A percentile compares a stretch with the other conserved stretches of the same genome.
Conservation (phyloP, 1,284 basidiomycete genomes). For the Salmacisia buchloeana region DNA sequence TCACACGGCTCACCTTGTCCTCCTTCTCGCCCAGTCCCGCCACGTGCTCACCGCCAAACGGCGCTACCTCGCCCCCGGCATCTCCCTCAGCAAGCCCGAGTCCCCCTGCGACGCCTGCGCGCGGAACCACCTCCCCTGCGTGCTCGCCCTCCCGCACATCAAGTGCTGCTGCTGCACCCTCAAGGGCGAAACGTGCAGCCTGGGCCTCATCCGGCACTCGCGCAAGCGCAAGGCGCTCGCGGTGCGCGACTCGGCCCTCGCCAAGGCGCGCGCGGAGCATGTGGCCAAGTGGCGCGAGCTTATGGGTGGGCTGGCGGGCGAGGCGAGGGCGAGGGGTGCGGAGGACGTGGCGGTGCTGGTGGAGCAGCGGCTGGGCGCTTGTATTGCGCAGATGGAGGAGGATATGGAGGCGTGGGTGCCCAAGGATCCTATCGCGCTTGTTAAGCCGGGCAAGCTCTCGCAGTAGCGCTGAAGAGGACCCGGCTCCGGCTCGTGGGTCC, state of each 20-base stretch:
- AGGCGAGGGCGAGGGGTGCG: neutral
- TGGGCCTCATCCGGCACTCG: neutral
- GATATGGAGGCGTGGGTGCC: constrained; percentile 3
- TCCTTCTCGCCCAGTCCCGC: too few relatives aligned
- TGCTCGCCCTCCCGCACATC: neutral
- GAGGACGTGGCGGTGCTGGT: neutral
- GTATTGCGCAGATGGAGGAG: constrained; percentile 1
- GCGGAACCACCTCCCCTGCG: neutral
- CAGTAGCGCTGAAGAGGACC: too few relatives aligned
- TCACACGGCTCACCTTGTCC: too few relatives aligned
- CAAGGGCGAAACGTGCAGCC: constrained; percentile 7
- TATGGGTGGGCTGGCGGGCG: neutral
- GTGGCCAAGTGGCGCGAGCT: neutral
- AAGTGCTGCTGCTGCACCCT: constrained; percentile 3
- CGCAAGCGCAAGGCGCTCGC: constrained; percentile 1
- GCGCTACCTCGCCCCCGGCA: neutral
- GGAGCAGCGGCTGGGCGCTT: neutral
- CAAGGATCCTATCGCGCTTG: neutral
- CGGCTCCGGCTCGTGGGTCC: too few relatives aligned
- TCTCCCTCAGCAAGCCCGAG: neutral
- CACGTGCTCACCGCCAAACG: neutral
- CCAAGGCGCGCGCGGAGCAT: neutral
- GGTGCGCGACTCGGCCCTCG: neutral
- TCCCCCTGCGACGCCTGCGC: neutral
- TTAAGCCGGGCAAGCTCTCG: neutral